Evolutionary conservation across 1,284 basidiomycete genomes (phyloP).

Genomic region (Trichosporon sp.): DNA sequence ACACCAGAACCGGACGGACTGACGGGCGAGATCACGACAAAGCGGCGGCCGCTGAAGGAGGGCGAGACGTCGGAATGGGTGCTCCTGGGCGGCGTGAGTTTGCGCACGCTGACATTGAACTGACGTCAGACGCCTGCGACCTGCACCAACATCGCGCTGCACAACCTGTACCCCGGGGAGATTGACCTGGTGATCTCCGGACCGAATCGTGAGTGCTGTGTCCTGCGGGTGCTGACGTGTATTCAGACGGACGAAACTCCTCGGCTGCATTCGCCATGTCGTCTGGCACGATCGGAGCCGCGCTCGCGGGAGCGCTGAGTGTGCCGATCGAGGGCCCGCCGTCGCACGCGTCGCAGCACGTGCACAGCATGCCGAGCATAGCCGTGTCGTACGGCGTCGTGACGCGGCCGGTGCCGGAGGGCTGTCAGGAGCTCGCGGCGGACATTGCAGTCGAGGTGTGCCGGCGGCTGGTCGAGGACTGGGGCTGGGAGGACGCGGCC

Average conservation of each 20-base stretch:
- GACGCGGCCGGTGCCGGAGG: conserved; percentile 61
- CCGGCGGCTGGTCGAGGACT: conserved; percentile 68
- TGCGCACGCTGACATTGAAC: background rate
- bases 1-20: conserved; percentile 57
- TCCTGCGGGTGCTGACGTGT: background rate
- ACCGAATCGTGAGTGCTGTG: conserved; percentile 47
- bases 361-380: conserved; percentile 56
- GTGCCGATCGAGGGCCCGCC: conserved; percentile 71
- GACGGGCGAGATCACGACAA: conserved; percentile 62
- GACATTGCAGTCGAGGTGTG: conserved; percentile 64
- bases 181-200: conserved; percentile 68
- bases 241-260: conserved; percentile 65
- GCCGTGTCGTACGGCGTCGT: conserved; percentile 84
- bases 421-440: conserved; percentile 65
- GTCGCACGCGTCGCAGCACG: conserved; percentile 49
- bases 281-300: conserved; percentile 85
- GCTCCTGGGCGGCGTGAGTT: conserved; percentile 70
- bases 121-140: conserved; percentile 73
- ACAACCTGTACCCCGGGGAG: conserved; percentile 75
- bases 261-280: conserved; percentile 78
- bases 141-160: conserved; percentile 79
- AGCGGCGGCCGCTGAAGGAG: conserved; percentile 63
- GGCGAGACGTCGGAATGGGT: conserved; percentile 83
- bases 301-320: conserved; percentile 78
- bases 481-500: conserved; percentile 60